These are phyloP conservation scores for Senna tora DNA, from an alignment of 306 rosid species.

Conservation along the genomic window DNA sequence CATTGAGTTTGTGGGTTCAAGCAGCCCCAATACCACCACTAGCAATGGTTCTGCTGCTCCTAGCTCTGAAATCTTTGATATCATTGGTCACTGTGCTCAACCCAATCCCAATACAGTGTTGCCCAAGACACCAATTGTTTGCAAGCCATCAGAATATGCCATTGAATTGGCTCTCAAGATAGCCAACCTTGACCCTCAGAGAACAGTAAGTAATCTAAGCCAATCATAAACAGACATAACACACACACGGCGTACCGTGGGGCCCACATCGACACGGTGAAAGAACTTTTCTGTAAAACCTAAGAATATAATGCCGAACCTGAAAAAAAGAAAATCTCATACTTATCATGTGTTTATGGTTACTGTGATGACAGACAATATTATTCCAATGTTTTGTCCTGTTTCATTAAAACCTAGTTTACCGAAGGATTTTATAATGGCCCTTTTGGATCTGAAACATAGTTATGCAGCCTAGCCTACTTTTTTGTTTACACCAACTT, in stretches of 20 bases:
- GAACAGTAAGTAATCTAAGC: conserved; percentile 65
- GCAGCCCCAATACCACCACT: conserved; percentile 28
- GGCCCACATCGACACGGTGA: too few relatives aligned
- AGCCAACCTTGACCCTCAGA: conserved; percentile 80
- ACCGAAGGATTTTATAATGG: neutral
- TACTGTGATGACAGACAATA: too few relatives aligned
- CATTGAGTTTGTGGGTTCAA: conserved; percentile 67
- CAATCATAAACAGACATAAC: too few relatives aligned
- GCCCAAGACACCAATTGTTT: conserved; percentile 88
- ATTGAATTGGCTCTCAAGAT: conserved; percentile 79
- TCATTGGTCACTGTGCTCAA: conserved; percentile 67
- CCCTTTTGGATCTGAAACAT: neutral
- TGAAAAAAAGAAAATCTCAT: too few relatives aligned
- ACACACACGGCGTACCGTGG: too few relatives aligned
- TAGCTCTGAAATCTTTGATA: conserved; percentile 68
- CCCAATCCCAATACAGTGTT: conserved; percentile 50
- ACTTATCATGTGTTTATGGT: too few relatives aligned
- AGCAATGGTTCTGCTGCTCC: conserved; percentile 23
- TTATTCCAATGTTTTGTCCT: too few relatives aligned
- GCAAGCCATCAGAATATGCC: conserved; percentile 82
- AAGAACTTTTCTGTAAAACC: too few relatives aligned
- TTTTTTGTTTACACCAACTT: neutral
- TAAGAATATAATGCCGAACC: too few relatives aligned
- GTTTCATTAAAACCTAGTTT: neutral
- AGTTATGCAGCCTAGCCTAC: neutral